Conservation (phyloP, 2,329 filamentous ascomycete genomes). For the Colletotrichum incanum region DNA sequence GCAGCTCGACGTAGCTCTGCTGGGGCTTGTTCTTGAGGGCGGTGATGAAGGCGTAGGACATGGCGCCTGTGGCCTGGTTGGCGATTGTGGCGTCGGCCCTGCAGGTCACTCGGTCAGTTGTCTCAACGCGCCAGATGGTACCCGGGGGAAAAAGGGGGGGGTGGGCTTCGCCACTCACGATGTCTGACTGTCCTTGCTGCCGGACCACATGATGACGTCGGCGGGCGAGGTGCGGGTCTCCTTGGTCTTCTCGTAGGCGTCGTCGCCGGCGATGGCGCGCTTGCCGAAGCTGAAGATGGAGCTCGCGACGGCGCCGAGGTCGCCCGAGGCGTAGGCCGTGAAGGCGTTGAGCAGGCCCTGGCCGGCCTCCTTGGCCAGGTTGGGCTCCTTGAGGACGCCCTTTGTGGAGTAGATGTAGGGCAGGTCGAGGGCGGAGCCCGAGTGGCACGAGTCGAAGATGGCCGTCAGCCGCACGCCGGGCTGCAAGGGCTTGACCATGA, state of each 20-base stretch:
- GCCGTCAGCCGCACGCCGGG: conserved; percentile 88
- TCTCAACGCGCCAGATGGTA: neutral
- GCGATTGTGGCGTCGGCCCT: conserved; percentile 93
- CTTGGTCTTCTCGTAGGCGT: conserved; percentile 84
- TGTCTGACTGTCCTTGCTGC: conserved; percentile 95
- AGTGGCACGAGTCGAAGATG: conserved; percentile 88
- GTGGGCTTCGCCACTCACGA: conserved; percentile 64
- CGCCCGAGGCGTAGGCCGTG: conserved; percentile 85
- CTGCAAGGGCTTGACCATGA: conserved; percentile 83
- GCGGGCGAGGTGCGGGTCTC: conserved; percentile 94
- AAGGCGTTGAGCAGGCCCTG: conserved; percentile 81
- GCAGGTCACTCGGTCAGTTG: conserved; percentile 25
- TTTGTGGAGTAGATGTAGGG: conserved; percentile 87
- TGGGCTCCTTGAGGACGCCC: conserved; percentile 85
- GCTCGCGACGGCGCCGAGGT: conserved; percentile 85
- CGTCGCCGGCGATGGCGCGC: conserved; percentile 81
- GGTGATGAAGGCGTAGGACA: conserved; percentile 97
- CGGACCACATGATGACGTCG: conserved; percentile 98
- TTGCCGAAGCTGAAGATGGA: conserved; percentile 90
- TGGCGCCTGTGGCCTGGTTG: conserved; percentile 93
- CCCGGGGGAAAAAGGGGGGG: too few species aligned
- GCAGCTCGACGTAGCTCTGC: conserved; percentile 94
- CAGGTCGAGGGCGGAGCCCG: conserved; percentile 82
- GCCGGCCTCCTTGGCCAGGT: conserved; percentile 84
- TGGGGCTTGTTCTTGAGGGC: conserved; percentile 93